Percentiles rank a stretch among this genome's conserved stretches.
phyloP scores from a whole-genome alignment of 2,329 filamentous ascomycete genomes.

The Talaromyces islandicus region DNA sequence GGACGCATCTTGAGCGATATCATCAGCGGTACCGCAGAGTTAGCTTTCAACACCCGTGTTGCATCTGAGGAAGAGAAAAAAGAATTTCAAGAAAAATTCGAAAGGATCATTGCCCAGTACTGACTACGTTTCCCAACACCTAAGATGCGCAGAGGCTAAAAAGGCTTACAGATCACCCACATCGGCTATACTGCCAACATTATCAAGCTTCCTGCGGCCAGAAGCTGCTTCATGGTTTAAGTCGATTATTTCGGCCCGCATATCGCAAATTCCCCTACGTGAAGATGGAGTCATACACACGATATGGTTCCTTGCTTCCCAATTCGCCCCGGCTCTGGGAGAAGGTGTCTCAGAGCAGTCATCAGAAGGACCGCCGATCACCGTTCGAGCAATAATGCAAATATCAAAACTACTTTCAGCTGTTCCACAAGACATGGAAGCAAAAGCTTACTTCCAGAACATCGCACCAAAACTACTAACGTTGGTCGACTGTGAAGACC shows the following conservation, averaged over 20 bases:
- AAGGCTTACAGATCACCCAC: conserved; percentile 26
- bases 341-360: conserved; percentile 23
- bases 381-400: conserved; percentile 40
- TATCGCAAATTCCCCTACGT: conserved; percentile 36
- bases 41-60: conserved; percentile 31
- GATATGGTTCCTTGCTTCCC: conserved; percentile 37
- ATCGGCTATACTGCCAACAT: conserved; percentile 26
- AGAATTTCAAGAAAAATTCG: conserved; percentile 19
- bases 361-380: conserved; percentile 33
- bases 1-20: conserved; percentile 37
- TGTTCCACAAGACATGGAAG: conserved; percentile 32
- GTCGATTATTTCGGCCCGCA: conserved; percentile 25
- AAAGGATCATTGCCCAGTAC: conserved; percentile 30
- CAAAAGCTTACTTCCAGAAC: conserved; percentile 29
- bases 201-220: conserved; percentile 33
- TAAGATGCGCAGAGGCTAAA: conserved; percentile 10
- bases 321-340: conserved; percentile 35
- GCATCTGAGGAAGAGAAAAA: conserved; percentile 13
- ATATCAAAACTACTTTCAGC: conserved; percentile 37
- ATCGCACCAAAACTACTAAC: conserved; percentile 35
- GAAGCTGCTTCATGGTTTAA: conserved; percentile 35
- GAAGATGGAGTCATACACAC: conserved; percentile 36
- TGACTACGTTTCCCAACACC: background rate
- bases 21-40: conserved; percentile 32
- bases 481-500: conserved; percentile 35